Evolutionary conservation across 2,329 filamentous ascomycete species (phyloP).

Genomic region (Trichoderma koningiopsis): DNA sequence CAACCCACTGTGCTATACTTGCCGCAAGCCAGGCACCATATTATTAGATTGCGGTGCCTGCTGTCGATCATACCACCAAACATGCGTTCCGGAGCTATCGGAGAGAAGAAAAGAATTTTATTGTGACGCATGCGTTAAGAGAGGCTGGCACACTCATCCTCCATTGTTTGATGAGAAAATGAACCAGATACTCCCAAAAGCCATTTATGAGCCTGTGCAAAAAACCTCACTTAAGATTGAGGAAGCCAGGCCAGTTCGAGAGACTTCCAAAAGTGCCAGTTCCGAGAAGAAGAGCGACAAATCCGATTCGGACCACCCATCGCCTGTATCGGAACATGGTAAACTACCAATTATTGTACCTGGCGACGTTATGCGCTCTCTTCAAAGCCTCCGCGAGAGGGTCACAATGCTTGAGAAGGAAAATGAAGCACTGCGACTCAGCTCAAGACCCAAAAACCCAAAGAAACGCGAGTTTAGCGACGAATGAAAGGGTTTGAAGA

Average conservation of each 20-base stretch:
- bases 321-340: neutral
- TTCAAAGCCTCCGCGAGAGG: constrained; percentile 9
- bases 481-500: neutral
- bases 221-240: neutral
- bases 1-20: constrained; percentile 6
- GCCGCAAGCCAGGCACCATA: constrained; percentile 12
- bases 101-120: neutral
- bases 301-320: neutral
- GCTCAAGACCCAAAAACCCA: neutral
- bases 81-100: neutral
- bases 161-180: neutral
- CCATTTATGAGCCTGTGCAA: neutral
- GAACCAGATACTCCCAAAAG: neutral
- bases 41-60: neutral
- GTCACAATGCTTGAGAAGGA: constrained; percentile 14
- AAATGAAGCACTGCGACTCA: neutral
- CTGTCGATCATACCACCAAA: constrained; percentile 8
- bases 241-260: neutral
- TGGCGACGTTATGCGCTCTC: constrained; percentile 11
- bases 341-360: neutral
- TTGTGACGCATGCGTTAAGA: constrained; percentile 5
- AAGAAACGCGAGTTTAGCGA: constrained; percentile 1
- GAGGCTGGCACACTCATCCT: constrained; percentile 1
- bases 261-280: neutral
- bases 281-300: neutral